These are phyloP conservation scores for Penicillium argentinense DNA, from an alignment of 495 filamentous ascomycete genomes.

Conservation along the genomic window DNA sequence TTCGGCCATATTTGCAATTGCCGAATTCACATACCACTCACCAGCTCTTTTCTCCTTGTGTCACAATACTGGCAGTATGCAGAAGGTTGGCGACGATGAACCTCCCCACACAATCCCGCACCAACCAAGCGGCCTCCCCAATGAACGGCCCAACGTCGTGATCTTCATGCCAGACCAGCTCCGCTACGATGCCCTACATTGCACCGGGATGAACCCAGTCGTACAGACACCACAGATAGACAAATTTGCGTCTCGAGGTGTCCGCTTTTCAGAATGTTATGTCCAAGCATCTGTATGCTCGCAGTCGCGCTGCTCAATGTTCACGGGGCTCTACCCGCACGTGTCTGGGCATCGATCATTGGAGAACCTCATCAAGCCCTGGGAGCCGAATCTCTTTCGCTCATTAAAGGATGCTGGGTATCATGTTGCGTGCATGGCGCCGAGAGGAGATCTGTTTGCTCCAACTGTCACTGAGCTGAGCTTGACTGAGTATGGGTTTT, in stretches of 20 bases:
- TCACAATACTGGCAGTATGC: no score
- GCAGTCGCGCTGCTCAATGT: conserved; percentile 25
- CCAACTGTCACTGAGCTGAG: conserved; percentile 25
- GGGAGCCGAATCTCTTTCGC: conserved; percentile 29
- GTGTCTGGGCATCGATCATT: conserved; percentile 23
- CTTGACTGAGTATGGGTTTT: conserved; percentile 27
- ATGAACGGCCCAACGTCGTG: conserved; percentile 16
- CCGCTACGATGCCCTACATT: conserved; percentile 21
- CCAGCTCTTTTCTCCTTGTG: no score
- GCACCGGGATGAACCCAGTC: conserved; percentile 6
- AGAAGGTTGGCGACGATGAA: neutral
- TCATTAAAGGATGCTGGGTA: conserved; percentile 25
- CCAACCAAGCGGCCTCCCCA: neutral
- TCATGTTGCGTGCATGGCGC: conserved; percentile 26
- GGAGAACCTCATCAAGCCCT: conserved; percentile 30
- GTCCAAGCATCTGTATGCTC: conserved; percentile 22
- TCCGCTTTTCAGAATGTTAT: conserved; percentile 17
- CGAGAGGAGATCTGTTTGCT: conserved; percentile 25
- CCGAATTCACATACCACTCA: no score
- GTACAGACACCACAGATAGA: conserved; percentile 25
- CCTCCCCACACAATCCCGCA: neutral
- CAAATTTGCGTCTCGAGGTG: conserved; percentile 13
- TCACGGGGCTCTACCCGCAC: conserved; percentile 24
- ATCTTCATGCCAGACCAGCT: conserved; percentile 31
- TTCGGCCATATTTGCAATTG: no score